Conservation (phyloP, 2,329 filamentous ascomycete species). For the Aotearoamyces nothofagi region DNA sequence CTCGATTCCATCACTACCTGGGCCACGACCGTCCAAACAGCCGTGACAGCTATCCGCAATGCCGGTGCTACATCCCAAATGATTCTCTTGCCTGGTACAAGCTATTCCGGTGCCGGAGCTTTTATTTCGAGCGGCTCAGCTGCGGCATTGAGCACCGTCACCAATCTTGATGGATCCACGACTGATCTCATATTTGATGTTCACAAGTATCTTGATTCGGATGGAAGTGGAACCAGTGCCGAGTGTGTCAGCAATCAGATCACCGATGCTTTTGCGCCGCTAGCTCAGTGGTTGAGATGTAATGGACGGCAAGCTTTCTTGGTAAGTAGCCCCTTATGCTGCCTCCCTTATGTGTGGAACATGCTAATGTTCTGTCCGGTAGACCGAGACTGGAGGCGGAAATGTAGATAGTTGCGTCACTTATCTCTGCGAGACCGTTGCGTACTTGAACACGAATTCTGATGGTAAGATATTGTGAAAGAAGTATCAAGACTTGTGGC, state of each 20-base stretch:
- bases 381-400: constrained; percentile 34
- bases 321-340: not conserved
- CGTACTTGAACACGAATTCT: too few species aligned
- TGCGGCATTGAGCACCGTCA: constrained; percentile 33
- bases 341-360: not conserved
- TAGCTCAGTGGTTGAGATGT: constrained; percentile 30
- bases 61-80: constrained; percentile 47
- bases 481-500: too few species aligned
- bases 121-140: constrained; percentile 34
- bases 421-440: constrained; percentile 15
- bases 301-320: constrained; percentile 30
- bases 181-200: constrained; percentile 39
- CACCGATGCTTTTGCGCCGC: constrained; percentile 27
- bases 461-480: too few species aligned
- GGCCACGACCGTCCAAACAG: constrained; percentile 44
- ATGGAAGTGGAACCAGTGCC: constrained; percentile 36
- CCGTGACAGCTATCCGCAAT: constrained; percentile 48
- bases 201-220: constrained; percentile 44
- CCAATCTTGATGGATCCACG: constrained; percentile 39
- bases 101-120: constrained; percentile 35
- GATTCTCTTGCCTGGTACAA: constrained; percentile 48
- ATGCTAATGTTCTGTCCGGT: too few species aligned
- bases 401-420: constrained; percentile 13
- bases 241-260: constrained; percentile 38
- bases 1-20: constrained; percentile 38